These are phyloP conservation scores for Apiospora rasikravindrae DNA, from an alignment of 2,329 filamentous ascomycete species.

Conservation along the genomic window DNA sequence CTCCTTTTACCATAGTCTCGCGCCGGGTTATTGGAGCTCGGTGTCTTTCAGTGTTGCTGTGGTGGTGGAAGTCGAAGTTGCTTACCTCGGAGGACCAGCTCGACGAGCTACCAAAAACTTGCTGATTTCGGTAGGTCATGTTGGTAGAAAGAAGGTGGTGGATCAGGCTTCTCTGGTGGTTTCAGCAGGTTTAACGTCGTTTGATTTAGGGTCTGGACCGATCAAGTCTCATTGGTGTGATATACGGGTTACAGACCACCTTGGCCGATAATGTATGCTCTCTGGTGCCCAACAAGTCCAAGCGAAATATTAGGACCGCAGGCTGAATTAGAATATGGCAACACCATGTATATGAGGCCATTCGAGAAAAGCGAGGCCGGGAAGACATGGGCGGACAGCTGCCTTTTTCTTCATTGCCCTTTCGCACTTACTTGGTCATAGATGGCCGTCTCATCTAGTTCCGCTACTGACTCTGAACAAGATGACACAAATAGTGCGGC, in stretches of 20 bases:
- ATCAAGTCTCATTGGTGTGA: background rate
- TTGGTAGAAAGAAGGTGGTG: slow-evolving; percentile 15
- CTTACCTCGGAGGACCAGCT: slow-evolving; percentile 20
- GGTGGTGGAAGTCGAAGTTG: slow-evolving; percentile 14
- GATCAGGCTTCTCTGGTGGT: background rate
- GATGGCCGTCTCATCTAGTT: background rate
- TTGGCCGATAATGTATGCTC: background rate
- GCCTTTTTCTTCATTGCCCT: background rate
- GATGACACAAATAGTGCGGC: slow-evolving; percentile 9
- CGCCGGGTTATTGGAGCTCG: background rate
- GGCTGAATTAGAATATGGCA: background rate
- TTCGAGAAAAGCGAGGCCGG: background rate
- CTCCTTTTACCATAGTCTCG: background rate
- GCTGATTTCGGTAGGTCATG: slow-evolving; percentile 16
- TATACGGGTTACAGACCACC: slow-evolving; percentile 3
- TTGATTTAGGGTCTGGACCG: background rate
- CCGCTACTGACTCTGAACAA: slow-evolving; percentile 6
- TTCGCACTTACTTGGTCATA: background rate
- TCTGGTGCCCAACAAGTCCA: background rate
- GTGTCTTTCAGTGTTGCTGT: background rate
- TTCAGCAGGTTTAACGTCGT: background rate
- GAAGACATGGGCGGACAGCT: background rate
- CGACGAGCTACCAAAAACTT: background rate
- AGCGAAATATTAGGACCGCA: background rate
- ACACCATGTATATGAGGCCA: background rate